Conservation (phyloP, 495 filamentous ascomycete genomes). For the Podospora fimiseda region DNA sequence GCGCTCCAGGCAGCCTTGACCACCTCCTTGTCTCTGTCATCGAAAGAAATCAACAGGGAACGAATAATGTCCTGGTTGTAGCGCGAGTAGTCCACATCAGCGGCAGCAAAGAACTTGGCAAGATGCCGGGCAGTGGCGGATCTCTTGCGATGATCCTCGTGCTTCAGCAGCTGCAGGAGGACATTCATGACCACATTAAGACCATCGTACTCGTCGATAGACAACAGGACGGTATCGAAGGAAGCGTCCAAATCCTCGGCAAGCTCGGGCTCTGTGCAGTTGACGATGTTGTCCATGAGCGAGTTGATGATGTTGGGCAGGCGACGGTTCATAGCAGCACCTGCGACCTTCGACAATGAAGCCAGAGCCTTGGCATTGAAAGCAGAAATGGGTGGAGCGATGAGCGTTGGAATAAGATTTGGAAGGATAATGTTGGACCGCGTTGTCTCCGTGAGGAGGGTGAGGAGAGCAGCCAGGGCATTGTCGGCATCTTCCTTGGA, state of each 20-base stretch:
- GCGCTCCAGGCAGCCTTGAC: slow-evolving; percentile 92
- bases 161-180: slow-evolving; percentile 77
- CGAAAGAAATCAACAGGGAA: slow-evolving; percentile 81
- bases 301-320: slow-evolving; percentile 84
- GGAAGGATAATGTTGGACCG: slow-evolving; percentile 94
- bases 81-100: slow-evolving; percentile 81
- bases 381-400: slow-evolving; percentile 78
- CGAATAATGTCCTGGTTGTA: slow-evolving; percentile 94
- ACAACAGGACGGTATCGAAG: slow-evolving; percentile 81
- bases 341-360: slow-evolving; percentile 84
- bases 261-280: slow-evolving; percentile 69
- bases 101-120: slow-evolving; percentile 77
- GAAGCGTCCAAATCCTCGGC: slow-evolving; percentile 64
- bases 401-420: slow-evolving; percentile 87
- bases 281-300: slow-evolving; percentile 85
- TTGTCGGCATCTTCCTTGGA: slow-evolving; percentile 84
- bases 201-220: slow-evolving; percentile 93
- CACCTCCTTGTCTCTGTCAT: slow-evolving; percentile 74
- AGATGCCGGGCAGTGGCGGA: slow-evolving; percentile 71
- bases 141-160: slow-evolving; percentile 83
- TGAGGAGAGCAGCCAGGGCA: slow-evolving; percentile 84
- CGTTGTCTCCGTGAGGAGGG: slow-evolving; percentile 85
- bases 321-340: slow-evolving; percentile 79
- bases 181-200: slow-evolving; percentile 92
- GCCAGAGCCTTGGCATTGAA: slow-evolving; percentile 95